Percentiles rank a stretch among this genome's conserved stretches.
These are phyloP conservation scores for Eucalyptus curtisii DNA, from an alignment of 345 rosid genomes.

Conservation along the genomic window DNA sequence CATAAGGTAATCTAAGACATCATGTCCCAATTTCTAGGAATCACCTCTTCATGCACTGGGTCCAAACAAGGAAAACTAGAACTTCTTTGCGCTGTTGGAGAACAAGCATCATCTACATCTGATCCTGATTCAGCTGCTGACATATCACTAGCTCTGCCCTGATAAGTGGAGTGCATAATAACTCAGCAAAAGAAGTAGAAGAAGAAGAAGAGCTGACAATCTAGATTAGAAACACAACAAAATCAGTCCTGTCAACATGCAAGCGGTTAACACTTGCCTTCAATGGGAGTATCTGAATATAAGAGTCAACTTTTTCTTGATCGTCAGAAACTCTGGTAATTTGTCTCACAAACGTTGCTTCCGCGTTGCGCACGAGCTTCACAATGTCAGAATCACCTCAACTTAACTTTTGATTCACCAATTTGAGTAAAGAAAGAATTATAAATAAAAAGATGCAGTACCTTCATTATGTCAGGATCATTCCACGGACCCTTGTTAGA, in stretches of 20 bases:
- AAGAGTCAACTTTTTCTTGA: conserved; percentile 28
- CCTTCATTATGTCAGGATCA: conserved; percentile 90
- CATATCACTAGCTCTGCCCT: conserved; percentile 46
- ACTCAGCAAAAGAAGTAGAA: background rate
- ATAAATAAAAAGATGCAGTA: background rate
- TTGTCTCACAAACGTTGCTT: conserved; percentile 44
- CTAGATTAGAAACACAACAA: background rate
- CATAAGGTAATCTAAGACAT: background rate
- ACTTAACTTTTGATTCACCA: background rate
- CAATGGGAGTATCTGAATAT: conserved; percentile 28
- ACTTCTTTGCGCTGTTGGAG: conserved; percentile 25
- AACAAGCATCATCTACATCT: conserved; percentile 44
- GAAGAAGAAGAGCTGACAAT: background rate
- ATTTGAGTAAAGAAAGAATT: background rate
- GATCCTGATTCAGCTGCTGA: conserved; percentile 50
- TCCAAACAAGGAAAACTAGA: conserved; percentile 28
- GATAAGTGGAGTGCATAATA: background rate
- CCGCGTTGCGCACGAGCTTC: conserved; percentile 59
- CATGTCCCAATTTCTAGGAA: background rate
- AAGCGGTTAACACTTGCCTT: conserved; percentile 26
- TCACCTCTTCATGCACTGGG: conserved; percentile 61
- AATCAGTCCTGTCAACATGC: background rate
- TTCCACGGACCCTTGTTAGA: conserved; percentile 97
- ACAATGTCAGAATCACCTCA: background rate
- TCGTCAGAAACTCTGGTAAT: conserved; percentile 38